A percentile compares a stretch with the other conserved stretches of the same genome.
Conservation (phyloP, 768 basidiomycete species). For the Boletus bicolor region DNA sequence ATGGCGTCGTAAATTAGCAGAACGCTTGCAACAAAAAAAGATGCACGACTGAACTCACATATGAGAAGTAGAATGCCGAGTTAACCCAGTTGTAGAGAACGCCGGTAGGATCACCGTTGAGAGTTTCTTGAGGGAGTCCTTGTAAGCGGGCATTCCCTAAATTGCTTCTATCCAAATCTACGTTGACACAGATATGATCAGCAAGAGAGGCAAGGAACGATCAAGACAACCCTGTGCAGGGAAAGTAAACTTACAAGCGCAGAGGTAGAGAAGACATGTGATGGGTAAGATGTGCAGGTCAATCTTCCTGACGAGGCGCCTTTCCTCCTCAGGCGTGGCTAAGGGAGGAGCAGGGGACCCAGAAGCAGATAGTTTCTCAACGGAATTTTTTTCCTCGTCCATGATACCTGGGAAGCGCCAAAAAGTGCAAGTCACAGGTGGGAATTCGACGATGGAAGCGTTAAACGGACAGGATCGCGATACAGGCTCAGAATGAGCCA, state of each 20-base stretch:
- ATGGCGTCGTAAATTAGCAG: not conserved
- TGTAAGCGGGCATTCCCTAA: slow-evolving; percentile 77
- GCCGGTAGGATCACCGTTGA: slow-evolving; percentile 66
- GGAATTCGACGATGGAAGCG: not conserved
- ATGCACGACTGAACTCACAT: slow-evolving; percentile 40
- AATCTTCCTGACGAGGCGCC: slow-evolving; percentile 35
- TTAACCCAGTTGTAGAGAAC: slow-evolving; percentile 69
- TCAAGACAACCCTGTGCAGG: not conserved
- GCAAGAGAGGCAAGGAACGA: not conserved
- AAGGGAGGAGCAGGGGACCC: not conserved
- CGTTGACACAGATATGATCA: not conserved
- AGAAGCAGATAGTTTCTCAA: not conserved
- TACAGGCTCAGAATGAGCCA: not conserved
- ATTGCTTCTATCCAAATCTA: slow-evolving; percentile 69
- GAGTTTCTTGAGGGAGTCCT: slow-evolving; percentile 62
- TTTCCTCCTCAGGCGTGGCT: slow-evolving; percentile 35
- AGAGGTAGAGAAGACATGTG: slow-evolving; percentile 69
- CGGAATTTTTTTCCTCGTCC: slow-evolving; percentile 20
- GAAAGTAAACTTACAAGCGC: slow-evolving; percentile 52
- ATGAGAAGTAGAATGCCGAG: slow-evolving; percentile 77
- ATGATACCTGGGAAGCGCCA: not conserved
- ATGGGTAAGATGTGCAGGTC: slow-evolving; percentile 43
- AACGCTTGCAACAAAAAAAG: not conserved
- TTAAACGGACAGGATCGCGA: not conserved
- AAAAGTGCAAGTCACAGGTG: not conserved